Conservation (phyloP, 306 rosid genomes). For the Cucurbita maxima region DNA sequence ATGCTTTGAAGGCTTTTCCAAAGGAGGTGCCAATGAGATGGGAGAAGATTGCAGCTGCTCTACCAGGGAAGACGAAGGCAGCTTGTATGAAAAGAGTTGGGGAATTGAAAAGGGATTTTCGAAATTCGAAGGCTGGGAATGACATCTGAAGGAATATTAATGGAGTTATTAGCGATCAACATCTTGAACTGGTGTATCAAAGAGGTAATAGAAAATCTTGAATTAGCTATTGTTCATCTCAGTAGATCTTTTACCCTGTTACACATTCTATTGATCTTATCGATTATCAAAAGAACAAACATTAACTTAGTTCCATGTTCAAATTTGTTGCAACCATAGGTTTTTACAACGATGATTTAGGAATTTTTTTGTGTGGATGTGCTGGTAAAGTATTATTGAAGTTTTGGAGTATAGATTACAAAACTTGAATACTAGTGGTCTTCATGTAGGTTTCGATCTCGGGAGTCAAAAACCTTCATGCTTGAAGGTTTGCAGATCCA, state of each 20-base stretch:
- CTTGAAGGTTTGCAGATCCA: not conserved
- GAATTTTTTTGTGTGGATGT: no score
- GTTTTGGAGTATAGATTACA: no score
- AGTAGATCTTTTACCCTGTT: not conserved
- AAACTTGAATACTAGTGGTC: not conserved
- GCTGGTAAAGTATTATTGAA: no score
- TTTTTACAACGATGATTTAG: no score
- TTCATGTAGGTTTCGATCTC: not conserved
- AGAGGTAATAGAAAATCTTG: not conserved
- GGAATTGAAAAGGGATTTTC: slow-evolving; percentile 68
- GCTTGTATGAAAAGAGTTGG: slow-evolving; percentile 70
- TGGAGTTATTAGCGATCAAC: slow-evolving; percentile 11
- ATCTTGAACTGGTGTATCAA: not conserved
- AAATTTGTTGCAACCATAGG: no score
- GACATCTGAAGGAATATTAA: slow-evolving; percentile 12
- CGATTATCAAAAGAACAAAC: not conserved
- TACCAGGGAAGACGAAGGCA: slow-evolving; percentile 73
- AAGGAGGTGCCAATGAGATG: slow-evolving; percentile 83
- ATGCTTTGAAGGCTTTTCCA: slow-evolving; percentile 76
- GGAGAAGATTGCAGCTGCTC: slow-evolving; percentile 90
- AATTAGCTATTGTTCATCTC: not conserved
- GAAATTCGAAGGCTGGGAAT: slow-evolving; percentile 47
- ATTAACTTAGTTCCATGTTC: no score
- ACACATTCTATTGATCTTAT: not conserved
- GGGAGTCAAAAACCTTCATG: not conserved